phyloP scores from a whole-genome alignment of 2,329 filamentous ascomycete species.

The Colletotrichum australisinense region DNA sequence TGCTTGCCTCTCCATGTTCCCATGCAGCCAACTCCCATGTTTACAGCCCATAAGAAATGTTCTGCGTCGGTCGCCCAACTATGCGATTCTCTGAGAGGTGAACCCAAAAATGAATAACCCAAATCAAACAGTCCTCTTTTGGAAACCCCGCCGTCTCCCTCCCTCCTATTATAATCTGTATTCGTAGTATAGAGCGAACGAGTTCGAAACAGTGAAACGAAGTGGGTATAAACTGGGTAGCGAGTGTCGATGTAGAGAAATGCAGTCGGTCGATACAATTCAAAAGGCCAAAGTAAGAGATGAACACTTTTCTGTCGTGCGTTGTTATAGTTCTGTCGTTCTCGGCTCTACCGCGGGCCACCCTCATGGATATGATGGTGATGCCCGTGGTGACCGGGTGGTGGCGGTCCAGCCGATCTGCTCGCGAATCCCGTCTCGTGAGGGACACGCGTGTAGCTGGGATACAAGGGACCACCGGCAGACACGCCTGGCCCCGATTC shows the following conservation, averaged over 20 bases:
- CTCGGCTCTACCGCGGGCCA: conserved; percentile 10
- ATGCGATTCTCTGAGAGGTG: conserved; percentile 32
- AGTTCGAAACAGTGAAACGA: conserved; percentile 17
- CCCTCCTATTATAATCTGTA: conserved; percentile 29
- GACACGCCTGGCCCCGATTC: conserved; percentile 11
- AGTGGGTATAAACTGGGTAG: conserved; percentile 26
- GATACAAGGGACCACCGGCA: conserved; percentile 28
- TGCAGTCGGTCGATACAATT: neutral
- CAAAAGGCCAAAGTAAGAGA: neutral
- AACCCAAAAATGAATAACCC: neutral
- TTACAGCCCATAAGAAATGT: neutral
- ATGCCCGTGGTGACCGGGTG: conserved; percentile 9
- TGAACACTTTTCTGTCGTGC: conserved; percentile 21
- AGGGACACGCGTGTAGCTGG: conserved; percentile 34
- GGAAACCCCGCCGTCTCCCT: neutral
- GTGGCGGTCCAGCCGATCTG: conserved; percentile 18
- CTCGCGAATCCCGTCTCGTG: conserved; percentile 37
- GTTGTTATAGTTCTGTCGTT: neutral
- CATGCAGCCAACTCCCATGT: conserved; percentile 10
- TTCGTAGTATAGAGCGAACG: conserved; percentile 18
- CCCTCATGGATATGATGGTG: conserved; percentile 25
- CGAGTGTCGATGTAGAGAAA: conserved; percentile 16
- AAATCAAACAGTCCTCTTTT: conserved; percentile 18
- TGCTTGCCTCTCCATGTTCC: neutral
- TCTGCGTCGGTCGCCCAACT: conserved; percentile 35